phyloP scores from a whole-genome alignment of 2,329 filamentous ascomycete genomes.

The Sporothrix variecibatus region DNA sequence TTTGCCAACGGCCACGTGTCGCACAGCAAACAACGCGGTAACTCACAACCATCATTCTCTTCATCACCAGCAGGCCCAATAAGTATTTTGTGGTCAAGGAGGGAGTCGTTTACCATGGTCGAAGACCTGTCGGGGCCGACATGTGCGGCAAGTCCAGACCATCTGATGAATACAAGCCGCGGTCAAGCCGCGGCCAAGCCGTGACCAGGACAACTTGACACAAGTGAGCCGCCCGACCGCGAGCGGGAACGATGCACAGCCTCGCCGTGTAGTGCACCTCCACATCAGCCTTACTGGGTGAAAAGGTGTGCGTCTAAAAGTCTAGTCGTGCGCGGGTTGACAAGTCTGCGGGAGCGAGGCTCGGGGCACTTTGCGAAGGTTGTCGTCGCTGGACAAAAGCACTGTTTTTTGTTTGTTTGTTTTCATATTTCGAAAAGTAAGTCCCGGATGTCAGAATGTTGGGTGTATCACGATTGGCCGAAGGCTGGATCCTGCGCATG shows the following conservation, averaged over 20 bases:
- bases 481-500: not conserved
- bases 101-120: not conserved
- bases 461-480: not conserved
- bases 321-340: not conserved
- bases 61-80: not conserved
- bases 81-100: not conserved
- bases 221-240: not conserved
- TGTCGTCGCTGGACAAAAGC: not conserved
- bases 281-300: not conserved
- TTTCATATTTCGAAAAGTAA: not conserved
- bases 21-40: not conserved
- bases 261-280: not conserved
- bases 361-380: not conserved
- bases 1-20: not conserved
- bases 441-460: not conserved
- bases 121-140: not conserved
- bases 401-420: not conserved
- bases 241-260: not conserved
- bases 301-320: slow-evolving; percentile 5
- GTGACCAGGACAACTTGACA: not conserved
- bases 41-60: not conserved
- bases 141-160: not conserved
- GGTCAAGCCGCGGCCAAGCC: not conserved
- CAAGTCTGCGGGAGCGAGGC: not conserved
- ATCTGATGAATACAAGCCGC: not conserved